Conservation (phyloP, 495 filamentous ascomycete species). For the Aspergillus nidulans region DNA sequence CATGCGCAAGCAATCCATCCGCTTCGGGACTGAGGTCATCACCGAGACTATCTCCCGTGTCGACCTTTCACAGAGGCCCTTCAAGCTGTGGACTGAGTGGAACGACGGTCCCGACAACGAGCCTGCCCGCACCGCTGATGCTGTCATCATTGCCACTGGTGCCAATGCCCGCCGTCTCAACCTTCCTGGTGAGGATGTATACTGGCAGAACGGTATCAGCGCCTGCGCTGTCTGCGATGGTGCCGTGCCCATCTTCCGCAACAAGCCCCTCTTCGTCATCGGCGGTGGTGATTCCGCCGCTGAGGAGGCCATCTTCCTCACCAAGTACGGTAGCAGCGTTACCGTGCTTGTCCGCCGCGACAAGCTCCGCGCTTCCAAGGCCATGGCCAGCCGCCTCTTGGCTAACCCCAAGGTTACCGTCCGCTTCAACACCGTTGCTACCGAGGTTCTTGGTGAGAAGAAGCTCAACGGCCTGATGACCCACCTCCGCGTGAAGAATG, state of each 20-base stretch:
- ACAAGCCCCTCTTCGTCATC: constrained; percentile 93
- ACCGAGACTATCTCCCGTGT: constrained; percentile 87
- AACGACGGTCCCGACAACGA: constrained; percentile 62
- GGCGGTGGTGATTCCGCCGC: constrained; percentile 96
- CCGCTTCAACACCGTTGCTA: constrained; percentile 73
- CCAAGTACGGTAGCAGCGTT: constrained; percentile 94
- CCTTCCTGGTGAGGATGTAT: constrained; percentile 85
- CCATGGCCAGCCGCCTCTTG: constrained; percentile 84
- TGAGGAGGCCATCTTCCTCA: constrained; percentile 95
- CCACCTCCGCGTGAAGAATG: constrained; percentile 73
- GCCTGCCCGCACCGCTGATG: constrained; percentile 74
- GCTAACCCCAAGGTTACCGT: constrained; percentile 85
- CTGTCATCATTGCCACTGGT: constrained; percentile 91
- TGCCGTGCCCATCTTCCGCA: constrained; percentile 93
- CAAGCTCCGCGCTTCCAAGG: constrained; percentile 77
- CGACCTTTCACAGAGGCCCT: constrained; percentile 79
- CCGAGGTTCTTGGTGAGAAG: constrained; percentile 78
- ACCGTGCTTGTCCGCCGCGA: constrained; percentile 88
- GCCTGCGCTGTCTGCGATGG: constrained; percentile 98
- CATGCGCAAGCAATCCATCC: constrained; percentile 88
- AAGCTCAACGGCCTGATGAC: constrained; percentile 75
- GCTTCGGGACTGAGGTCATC: constrained; percentile 87
- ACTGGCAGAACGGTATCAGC: constrained; percentile 95
- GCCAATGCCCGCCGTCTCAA: constrained; percentile 80
- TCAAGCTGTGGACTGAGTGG: constrained; percentile 88